Evolutionary conservation across 2,329 filamentous ascomycete species (phyloP).

Genomic region (Ascomycota sp.): DNA sequence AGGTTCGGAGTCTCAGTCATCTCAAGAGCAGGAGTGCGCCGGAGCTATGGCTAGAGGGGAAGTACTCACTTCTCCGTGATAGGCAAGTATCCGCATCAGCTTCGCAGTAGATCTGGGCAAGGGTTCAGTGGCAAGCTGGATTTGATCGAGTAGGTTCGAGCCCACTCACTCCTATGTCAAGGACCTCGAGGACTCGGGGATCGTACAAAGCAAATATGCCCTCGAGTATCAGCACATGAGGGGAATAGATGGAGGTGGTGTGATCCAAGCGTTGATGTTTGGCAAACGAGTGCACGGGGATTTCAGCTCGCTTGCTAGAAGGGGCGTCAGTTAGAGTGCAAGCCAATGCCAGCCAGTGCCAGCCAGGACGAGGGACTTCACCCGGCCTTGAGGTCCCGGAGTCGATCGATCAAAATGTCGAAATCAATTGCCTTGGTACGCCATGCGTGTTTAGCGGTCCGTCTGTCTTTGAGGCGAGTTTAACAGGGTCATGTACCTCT

Average conservation of each 20-base stretch:
- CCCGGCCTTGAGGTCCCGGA: slow-evolving; percentile 81
- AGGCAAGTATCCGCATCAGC: slow-evolving; percentile 89
- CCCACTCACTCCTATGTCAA: slow-evolving; percentile 62
- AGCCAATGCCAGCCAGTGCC: too few species aligned
- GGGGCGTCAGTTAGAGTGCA: slow-evolving; percentile 1
- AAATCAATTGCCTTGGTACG: slow-evolving; percentile 61
- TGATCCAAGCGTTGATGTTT: slow-evolving; percentile 64
- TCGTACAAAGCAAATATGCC: slow-evolving; percentile 93
- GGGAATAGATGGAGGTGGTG: slow-evolving; percentile 84
- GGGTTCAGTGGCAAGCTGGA: slow-evolving; percentile 1
- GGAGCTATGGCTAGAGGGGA: too few species aligned
- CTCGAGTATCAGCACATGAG: slow-evolving; percentile 85
- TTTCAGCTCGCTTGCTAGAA: slow-evolving; percentile 61
- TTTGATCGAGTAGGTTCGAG: not conserved
- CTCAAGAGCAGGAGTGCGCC: too few species aligned
- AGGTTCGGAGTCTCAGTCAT: too few species aligned
- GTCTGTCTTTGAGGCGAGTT: not conserved
- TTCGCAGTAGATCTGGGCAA: slow-evolving; percentile 74
- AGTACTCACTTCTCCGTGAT: slow-evolving; percentile 54
- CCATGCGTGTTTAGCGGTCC: not conserved
- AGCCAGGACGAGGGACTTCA: slow-evolving; percentile 26
- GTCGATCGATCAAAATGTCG: slow-evolving; percentile 59
- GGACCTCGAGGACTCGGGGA: slow-evolving; percentile 58
- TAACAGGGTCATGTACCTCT: slow-evolving; percentile 22
- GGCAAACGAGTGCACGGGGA: slow-evolving; percentile 88